Evolutionary conservation across 2,329 filamentous ascomycete genomes (phyloP), one percentile per base, ranked within the genome.

Genomic region (Xylaria multiplex): DNA sequence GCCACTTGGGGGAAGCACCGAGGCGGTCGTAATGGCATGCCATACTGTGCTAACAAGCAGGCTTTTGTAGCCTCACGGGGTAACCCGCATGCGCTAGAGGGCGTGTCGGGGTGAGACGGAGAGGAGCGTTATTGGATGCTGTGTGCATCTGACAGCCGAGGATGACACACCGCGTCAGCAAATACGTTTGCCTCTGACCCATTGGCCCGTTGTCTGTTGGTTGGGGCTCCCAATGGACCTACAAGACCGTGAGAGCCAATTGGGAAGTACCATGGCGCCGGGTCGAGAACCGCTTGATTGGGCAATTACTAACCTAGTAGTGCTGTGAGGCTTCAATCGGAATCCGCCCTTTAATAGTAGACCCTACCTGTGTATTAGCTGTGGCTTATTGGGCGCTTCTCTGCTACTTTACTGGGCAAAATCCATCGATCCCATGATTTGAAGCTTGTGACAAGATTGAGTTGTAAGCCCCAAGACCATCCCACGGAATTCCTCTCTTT

Each of bases 151-250:
- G 37, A 55, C 53, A 16, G 53, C 37, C 2, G 14, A 30, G 37
- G 13, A 43, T 55, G 53, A 55, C 53, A 55, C 37, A 19, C 6
- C 32, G 14, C 19, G 50, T 43, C 35, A 27, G 52, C 52, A 42
- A 11, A 42, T 27, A 9, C 50, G 53, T 11, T 43, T 30, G 37
- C 14, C 13, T 16, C 13, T 27, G 35, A 24, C 19, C 27, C 22
- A 55, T 55, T 55, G 52, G 35, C 24, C 7, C 35, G 22, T 43
- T 40, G 13, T 14, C 37, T 14, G 2, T 14, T 14, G 13, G 2
- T 40, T 40, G 37, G 11, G 37, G 37, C 11, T 35, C 37, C 5
- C 4, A 14, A 14, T 13, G 13, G 37, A 13, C 37, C 37, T 40
- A 40, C 13, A 14, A 5, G 4, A 14, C 8, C n/a, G 14, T 24